These are phyloP conservation scores for Diaporthe longicolla DNA, from an alignment of 2,329 filamentous ascomycete species.

Conservation along the genomic window DNA sequence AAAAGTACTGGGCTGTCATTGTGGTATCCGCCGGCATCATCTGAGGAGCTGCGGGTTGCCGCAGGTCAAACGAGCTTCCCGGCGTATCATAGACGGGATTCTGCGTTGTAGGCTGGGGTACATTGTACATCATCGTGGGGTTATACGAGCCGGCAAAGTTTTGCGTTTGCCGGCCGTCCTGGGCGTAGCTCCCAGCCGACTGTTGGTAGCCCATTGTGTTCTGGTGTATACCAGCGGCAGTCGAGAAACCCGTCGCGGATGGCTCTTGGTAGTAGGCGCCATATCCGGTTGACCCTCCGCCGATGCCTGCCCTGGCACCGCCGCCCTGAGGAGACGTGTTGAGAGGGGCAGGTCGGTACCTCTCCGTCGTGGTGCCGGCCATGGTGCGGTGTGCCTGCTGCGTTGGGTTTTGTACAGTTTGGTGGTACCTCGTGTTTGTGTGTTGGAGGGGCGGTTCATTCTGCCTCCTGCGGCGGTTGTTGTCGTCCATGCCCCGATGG, in stretches of 20 bases:
- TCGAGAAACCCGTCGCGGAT: slow-evolving; percentile 61
- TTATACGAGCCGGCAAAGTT: slow-evolving; percentile 70
- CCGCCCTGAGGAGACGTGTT: slow-evolving; percentile 62
- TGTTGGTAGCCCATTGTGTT: slow-evolving; percentile 70
- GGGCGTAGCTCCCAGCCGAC: slow-evolving; percentile 70
- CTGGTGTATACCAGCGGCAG: slow-evolving; percentile 70
- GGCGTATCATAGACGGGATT: slow-evolving; percentile 80
- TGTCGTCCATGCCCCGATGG: slow-evolving; percentile 82
- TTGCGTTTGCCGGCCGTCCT: slow-evolving; percentile 71
- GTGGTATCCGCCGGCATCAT: slow-evolving; percentile 77
- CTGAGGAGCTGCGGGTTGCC: slow-evolving; percentile 83
- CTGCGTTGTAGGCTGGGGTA: slow-evolving; percentile 73
- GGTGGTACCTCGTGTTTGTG: slow-evolving; percentile 65
- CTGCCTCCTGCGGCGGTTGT: slow-evolving; percentile 77
- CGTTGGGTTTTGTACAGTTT: slow-evolving; percentile 63
- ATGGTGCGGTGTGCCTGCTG: slow-evolving; percentile 62
- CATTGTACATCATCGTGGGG: slow-evolving; percentile 84
- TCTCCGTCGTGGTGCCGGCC: slow-evolving; percentile 61
- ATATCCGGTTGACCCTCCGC: slow-evolving; percentile 69
- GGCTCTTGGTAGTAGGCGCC: slow-evolving; percentile 72
- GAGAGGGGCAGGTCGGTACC: slow-evolving; percentile 64
- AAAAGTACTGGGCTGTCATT: slow-evolving; percentile 78
- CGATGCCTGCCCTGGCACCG: slow-evolving; percentile 61
- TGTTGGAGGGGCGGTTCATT: slow-evolving; percentile 79
- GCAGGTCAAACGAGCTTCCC: slow-evolving; percentile 79